phyloP scores from a whole-genome alignment of 495 filamentous ascomycete genomes.

The Xylaria palmicola region DNA sequence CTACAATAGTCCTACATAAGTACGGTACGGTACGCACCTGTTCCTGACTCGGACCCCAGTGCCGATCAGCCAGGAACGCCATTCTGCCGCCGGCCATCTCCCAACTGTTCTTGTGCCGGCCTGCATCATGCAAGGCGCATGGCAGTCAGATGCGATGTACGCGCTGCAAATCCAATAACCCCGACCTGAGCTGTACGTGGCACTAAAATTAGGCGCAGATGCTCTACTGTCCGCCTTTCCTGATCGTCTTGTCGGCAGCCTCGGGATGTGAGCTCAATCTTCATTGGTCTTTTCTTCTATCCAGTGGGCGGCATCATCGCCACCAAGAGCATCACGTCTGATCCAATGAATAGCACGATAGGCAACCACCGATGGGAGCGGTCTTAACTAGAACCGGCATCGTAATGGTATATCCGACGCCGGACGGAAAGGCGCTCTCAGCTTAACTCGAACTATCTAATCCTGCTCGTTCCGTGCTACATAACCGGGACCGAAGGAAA shows the following conservation, averaged over 20 bases:
- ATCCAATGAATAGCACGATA: not conserved
- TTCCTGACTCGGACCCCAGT: not conserved
- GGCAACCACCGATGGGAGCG: no score
- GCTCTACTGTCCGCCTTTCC: not conserved
- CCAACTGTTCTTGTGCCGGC: not conserved
- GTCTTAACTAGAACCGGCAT: not conserved
- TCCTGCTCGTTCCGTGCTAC: not conserved
- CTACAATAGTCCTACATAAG: not conserved
- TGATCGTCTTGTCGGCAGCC: not conserved
- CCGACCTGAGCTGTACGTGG: not conserved
- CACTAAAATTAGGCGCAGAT: not conserved
- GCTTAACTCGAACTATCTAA: not conserved
- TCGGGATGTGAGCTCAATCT: not conserved
- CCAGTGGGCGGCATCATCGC: not conserved
- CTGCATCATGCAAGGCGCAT: constrained; percentile 4
- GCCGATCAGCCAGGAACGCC: constrained; percentile 2
- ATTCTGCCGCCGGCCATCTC: not conserved
- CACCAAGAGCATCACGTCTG: not conserved
- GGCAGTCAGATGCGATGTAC: not conserved
- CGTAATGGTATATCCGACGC: not conserved
- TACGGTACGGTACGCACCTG: not conserved
- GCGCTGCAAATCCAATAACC: not conserved
- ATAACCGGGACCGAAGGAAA: not conserved
- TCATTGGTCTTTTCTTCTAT: not conserved
- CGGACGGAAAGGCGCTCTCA: not conserved